Evolutionary conservation across 116 monocot genomes (phyloP), one percentile per base, ranked within the genome.

Genomic region (Trichopus zeylanicus): DNA sequence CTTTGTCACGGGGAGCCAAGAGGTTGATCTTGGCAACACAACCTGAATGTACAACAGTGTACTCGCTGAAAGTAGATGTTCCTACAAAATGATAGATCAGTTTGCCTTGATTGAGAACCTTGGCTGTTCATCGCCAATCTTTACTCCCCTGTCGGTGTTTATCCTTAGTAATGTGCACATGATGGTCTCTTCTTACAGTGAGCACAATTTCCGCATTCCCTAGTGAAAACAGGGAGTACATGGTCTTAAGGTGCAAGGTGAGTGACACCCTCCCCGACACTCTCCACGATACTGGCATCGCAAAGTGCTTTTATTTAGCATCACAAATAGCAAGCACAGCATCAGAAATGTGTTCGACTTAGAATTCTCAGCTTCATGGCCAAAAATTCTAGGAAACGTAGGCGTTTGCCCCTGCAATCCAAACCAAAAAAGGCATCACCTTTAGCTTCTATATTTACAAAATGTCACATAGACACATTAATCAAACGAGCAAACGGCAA

Each of bases 111-210:
- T 82, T 2, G 84, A 76, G 67, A 92, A 92, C 21, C 92, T 69
- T 0, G 84, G 70, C 57, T 92, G 35, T 3, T 71, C 78, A 38
- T 87, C 92, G 32, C 65, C 31, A 10, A 81, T 67, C 87, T 87
- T 92, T 53, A 76, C 78, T 16, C 81, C 81, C n/a, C 87, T 61
- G 38, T 84, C 84, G 3, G 78, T 74, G 75, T 86, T 80, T 10
- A 86, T 80, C 65, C 86, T 57, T 3, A 86, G 70, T 35, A 86
- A 80, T 22, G 57, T 55, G 35, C 86, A 87, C 81, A 87, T 84
- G 73, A 84, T 92, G 73, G 84, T 87, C 61, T 92, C 92, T 55
- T 73, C 66, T 87, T 81, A 64, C 87, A 92, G 60, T 87, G 81
- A 19, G 28, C 56, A 33, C 92, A 92, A 6, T 87, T 81, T 56